A percentile compares a stretch with the other conserved stretches of the same genome.
These are phyloP conservation scores for Zygotorulaspora florentina DNA, from an alignment of 805 yeast genomes.

Conservation along the genomic window DNA sequence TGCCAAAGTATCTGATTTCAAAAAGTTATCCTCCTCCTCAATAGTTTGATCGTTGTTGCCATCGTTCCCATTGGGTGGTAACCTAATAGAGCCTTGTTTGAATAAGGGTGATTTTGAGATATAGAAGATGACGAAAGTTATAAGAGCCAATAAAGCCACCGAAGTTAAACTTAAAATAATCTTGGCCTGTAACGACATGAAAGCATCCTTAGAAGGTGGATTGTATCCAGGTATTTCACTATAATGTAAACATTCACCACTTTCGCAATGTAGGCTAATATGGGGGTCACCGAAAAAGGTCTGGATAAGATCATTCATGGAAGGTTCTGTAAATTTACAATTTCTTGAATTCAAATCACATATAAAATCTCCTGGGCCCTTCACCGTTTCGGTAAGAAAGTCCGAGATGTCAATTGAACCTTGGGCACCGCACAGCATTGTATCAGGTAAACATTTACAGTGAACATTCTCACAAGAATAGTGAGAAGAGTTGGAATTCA, in stretches of 20 bases:
- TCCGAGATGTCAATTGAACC: conserved; percentile 95
- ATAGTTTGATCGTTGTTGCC: background rate
- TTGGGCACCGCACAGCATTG: conserved; percentile 88
- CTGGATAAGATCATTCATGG: conserved; percentile 87
- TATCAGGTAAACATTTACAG: conserved; percentile 89
- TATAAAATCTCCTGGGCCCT: conserved; percentile 88
- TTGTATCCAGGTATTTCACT: conserved; percentile 91
- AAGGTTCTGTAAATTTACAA: conserved; percentile 88
- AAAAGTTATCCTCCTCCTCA: conserved; percentile 36
- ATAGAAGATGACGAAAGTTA: conserved; percentile 38
- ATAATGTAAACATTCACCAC: conserved; percentile 90
- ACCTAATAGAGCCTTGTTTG: conserved; percentile 26
- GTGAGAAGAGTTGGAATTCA: conserved; percentile 59
- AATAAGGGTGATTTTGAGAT: conserved; percentile 62
- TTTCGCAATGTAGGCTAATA: conserved; percentile 71
- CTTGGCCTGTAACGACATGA: conserved; percentile 36
- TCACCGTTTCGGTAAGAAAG: conserved; percentile 81
- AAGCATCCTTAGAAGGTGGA: conserved; percentile 46
- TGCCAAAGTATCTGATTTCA: conserved; percentile 59
- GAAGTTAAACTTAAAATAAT: conserved; percentile 41
- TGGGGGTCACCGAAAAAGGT: conserved; percentile 94
- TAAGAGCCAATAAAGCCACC: conserved; percentile 36
- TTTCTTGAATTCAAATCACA: conserved; percentile 61
- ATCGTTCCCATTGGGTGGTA: conserved; percentile 22
- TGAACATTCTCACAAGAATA: conserved; percentile 72